A percentile compares a stretch with the other conserved stretches of the same genome.
Evolutionary conservation across 192 early-diverging fungal species (phyloP).

Genomic region (Pilaira anomala): DNA sequence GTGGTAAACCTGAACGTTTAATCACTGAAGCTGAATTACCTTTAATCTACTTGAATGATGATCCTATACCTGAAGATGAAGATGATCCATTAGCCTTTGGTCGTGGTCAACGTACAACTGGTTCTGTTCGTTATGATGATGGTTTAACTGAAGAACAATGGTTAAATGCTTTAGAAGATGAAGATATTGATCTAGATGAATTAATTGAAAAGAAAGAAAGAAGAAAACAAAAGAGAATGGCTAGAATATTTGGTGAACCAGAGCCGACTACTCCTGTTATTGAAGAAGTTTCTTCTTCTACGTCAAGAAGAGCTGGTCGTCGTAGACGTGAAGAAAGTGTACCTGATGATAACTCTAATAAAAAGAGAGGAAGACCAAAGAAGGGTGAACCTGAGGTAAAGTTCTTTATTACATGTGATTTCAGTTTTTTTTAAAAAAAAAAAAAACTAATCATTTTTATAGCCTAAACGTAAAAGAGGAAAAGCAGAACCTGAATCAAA

Average conservation of each 20-base stretch:
- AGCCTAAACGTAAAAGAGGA: conserved; percentile 12
- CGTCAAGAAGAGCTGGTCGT: conserved; percentile 4
- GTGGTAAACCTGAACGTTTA: conserved; percentile 69
- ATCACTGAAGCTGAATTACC: conserved; percentile 90
- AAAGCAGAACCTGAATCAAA: conserved; percentile 20
- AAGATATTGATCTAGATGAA: conserved; percentile 59
- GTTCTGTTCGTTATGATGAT: conserved; percentile 85
- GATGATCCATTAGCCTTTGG: conserved; percentile 52
- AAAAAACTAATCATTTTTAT: conserved; percentile 1
- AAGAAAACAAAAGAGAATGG: conserved; percentile 24
- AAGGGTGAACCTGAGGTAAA: conserved; percentile 12
- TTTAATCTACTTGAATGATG: conserved; percentile 71
- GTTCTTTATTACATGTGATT: not conserved
- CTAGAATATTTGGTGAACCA: conserved; percentile 9
- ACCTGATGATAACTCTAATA: conserved; percentile 1
- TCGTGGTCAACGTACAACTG: conserved; percentile 71
- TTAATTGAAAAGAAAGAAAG: conserved; percentile 41
- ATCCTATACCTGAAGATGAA: conserved; percentile 34
- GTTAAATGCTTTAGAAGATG: conserved; percentile 71
- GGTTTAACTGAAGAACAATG: conserved; percentile 93
- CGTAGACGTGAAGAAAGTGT: not conserved
- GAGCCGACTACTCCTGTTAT: not conserved
- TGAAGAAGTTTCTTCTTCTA: not conserved
- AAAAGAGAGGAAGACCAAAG: conserved; percentile 19
- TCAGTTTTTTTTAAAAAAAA: not conserved